Percentiles rank a stretch among this genome's conserved stretches.
phyloP scores from a whole-genome alignment of 108 stramenopile genomes.

The Skeletonema potamos region DNA sequence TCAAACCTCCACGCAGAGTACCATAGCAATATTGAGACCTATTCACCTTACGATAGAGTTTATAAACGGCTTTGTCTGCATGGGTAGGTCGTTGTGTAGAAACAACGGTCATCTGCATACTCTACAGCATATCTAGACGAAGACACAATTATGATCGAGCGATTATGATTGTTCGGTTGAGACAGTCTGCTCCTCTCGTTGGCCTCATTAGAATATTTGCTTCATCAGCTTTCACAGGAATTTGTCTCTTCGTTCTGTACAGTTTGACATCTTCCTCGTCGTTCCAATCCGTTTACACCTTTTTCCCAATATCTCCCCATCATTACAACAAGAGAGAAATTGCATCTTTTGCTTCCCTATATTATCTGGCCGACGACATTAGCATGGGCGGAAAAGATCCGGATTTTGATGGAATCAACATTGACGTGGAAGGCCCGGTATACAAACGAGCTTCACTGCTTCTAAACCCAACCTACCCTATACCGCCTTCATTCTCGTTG shows the following conservation, averaged over 20 bases:
- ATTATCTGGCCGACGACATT: background rate
- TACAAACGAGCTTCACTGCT: background rate
- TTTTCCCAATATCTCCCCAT: background rate
- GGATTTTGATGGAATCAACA: background rate
- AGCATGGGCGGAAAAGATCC: background rate
- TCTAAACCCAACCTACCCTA: background rate
- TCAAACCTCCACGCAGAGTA: no score
- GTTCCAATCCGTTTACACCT: background rate
- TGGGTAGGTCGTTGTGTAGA: no score
- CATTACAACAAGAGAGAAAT: background rate
- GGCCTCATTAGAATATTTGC: background rate
- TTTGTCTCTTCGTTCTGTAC: background rate
- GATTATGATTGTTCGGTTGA: background rate
- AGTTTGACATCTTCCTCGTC: background rate
- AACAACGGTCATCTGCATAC: no score
- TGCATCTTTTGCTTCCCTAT: background rate
- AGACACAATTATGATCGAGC: background rate
- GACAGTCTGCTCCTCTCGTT: background rate
- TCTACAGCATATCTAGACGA: no score
- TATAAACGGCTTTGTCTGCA: no score
- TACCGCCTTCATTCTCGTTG: conserved; percentile 25
- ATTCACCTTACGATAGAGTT: no score
- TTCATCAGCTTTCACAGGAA: background rate
- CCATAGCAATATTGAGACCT: no score
- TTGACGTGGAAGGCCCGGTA: background rate